These are phyloP conservation scores for Amanita thiersii DNA, from an alignment of 768 basidiomycete genomes.

Conservation along the genomic window DNA sequence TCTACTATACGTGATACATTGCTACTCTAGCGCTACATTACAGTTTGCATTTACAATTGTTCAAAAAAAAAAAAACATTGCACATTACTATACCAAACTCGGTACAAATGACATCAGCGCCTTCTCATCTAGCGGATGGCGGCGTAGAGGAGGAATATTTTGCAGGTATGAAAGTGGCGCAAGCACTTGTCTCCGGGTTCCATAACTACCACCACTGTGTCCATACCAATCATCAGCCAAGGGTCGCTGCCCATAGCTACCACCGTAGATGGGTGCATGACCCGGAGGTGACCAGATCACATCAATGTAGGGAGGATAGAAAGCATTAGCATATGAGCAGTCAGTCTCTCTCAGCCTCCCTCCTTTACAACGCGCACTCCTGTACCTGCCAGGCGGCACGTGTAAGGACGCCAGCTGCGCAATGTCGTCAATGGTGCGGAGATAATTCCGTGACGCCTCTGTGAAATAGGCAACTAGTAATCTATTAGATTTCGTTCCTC, in stretches of 20 bases:
- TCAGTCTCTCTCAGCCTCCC: slow-evolving; percentile 44
- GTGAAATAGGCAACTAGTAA: slow-evolving; percentile 71
- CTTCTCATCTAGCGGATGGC: slow-evolving; percentile 58
- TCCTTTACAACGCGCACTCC: slow-evolving; percentile 62
- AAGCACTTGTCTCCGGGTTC: slow-evolving; percentile 30
- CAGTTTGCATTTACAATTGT: too few species aligned
- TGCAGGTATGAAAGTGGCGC: slow-evolving; percentile 67
- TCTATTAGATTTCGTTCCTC: slow-evolving; percentile 14
- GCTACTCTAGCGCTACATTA: too few species aligned
- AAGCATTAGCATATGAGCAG: slow-evolving; percentile 30
- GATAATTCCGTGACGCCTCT: slow-evolving; percentile 52
- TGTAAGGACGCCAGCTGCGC: slow-evolving; percentile 39
- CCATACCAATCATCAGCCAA: slow-evolving; percentile 4
- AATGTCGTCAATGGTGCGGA: slow-evolving; percentile 59
- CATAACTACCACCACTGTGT: slow-evolving; percentile 14
- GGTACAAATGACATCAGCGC: slow-evolving; percentile 30
- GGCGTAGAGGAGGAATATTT: slow-evolving; percentile 51
- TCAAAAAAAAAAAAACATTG: too few species aligned
- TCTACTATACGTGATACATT: too few species aligned
- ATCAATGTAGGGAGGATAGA: slow-evolving; percentile 32
- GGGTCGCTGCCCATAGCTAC: slow-evolving; percentile 1
- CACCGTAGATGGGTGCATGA: slow-evolving; percentile 26
- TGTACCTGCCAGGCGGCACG: slow-evolving; percentile 59
- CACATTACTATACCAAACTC: too few species aligned
- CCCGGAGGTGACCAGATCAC: slow-evolving; percentile 23